A percentile compares a stretch with the other conserved stretches of the same genome.
Evolutionary conservation across 495 filamentous ascomycete genomes (phyloP).

Genomic region (Penicillium dipodomyicola): DNA sequence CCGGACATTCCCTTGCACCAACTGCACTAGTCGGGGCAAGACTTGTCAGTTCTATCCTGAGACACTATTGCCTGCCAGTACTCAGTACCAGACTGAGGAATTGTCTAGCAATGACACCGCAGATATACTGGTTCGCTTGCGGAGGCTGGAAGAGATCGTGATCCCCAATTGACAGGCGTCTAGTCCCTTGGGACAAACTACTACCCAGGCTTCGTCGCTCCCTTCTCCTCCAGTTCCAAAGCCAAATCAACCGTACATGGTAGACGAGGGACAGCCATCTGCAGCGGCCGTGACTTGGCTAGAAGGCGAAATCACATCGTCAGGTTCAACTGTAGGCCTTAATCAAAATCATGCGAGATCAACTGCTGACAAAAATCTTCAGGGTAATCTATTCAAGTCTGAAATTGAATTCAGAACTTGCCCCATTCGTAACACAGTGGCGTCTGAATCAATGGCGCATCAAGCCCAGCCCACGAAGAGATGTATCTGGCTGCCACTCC

Average conservation of each 20-base stretch:
- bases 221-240: background rate
- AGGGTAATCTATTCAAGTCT: conserved; percentile 2
- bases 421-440: conserved; percentile 5
- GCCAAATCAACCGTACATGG: background rate
- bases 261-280: conserved; percentile 2
- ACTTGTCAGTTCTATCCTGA: conserved; percentile 28
- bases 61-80: conserved; percentile 3
- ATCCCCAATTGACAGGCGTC: conserved; percentile 10
- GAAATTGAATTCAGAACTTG: conserved; percentile 21
- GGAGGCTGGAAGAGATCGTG: conserved; percentile 27
- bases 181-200: conserved; percentile 3
- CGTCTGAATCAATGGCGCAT: background rate
- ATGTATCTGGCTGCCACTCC: conserved; percentile 40
- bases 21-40: conserved; percentile 40
- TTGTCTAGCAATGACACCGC: conserved; percentile 1
- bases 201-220: conserved; percentile 4
- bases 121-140: conserved; percentile 25
- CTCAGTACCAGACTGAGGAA: background rate
- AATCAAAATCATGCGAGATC: background rate
- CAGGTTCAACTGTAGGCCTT: conserved; percentile 13
- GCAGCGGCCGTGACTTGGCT: conserved; percentile 18
- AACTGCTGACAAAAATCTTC: background rate
- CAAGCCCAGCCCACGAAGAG: background rate
- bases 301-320: conserved; percentile 19
- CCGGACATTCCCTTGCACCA: conserved; percentile 40